These are phyloP conservation scores for Scutellaria baicalensis DNA, from an alignment of 257 asterid genomes.

Conservation along the genomic window DNA sequence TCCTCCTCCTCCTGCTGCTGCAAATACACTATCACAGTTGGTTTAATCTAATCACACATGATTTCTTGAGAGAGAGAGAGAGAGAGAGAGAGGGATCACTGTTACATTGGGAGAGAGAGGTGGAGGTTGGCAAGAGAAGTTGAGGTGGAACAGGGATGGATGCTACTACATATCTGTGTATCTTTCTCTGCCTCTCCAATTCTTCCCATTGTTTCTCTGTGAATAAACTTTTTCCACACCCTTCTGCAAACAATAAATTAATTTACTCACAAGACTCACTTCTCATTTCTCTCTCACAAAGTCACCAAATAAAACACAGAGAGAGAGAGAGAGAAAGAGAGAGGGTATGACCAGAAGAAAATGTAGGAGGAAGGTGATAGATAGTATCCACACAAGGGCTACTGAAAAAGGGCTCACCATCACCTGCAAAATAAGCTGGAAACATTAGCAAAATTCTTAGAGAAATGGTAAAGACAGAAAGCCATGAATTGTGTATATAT, in stretches of 20 bases:
- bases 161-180: constrained; percentile 49
- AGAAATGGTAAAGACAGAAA: background rate
- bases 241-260: constrained; percentile 3
- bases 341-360: constrained; percentile 11
- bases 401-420: constrained; percentile 25
- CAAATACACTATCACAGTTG: background rate
- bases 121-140: constrained; percentile 22
- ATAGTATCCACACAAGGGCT: background rate
- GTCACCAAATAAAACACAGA: background rate
- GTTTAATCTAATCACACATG: background rate
- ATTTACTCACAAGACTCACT: background rate
- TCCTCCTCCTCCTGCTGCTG: constrained; percentile 22
- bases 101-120: constrained; percentile 36
- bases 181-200: constrained; percentile 53
- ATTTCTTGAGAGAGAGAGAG: background rate
- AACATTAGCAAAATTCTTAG: background rate
- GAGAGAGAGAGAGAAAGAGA: background rate
- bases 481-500: background rate
- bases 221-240: constrained; percentile 33
- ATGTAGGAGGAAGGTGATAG: background rate
- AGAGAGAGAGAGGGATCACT: constrained; percentile 18
- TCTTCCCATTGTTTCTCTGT: constrained; percentile 62
- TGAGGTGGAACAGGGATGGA: constrained; percentile 56
- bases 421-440: constrained; percentile 8
- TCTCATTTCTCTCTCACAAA: no score